phyloP scores from a whole-genome alignment of 768 basidiomycete genomes.

The Pleurotus tuoliensis region DNA sequence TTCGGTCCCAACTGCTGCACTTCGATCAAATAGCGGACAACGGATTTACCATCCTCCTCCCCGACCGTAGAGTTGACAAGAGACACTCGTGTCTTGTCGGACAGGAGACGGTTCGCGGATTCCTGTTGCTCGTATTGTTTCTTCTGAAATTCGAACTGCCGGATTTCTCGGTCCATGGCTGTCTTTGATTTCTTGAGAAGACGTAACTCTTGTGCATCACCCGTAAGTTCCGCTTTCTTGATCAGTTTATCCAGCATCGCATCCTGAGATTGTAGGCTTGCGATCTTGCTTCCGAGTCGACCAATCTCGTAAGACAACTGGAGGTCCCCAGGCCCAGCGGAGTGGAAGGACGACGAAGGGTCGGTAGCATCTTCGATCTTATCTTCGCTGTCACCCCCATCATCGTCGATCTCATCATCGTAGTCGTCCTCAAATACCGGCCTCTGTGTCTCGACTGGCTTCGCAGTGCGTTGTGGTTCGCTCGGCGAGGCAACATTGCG shows the following conservation, averaged over 20 bases:
- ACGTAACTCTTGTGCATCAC: conserved; percentile 80
- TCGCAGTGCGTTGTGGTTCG: conserved; percentile 7
- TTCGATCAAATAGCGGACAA: conserved; percentile 89
- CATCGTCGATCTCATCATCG: conserved; percentile 42
- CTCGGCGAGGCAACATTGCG: neutral
- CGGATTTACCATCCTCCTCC: conserved; percentile 84
- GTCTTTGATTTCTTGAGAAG: conserved; percentile 80
- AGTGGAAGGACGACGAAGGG: conserved; percentile 54
- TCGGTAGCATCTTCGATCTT: conserved; percentile 37
- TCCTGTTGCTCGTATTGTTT: conserved; percentile 94
- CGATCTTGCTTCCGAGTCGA: conserved; percentile 71
- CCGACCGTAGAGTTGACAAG: conserved; percentile 82
- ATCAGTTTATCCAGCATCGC: conserved; percentile 82
- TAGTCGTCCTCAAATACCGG: conserved; percentile 42
- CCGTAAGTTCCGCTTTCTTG: conserved; percentile 92
- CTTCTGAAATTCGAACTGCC: conserved; percentile 86
- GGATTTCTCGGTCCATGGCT: conserved; percentile 75
- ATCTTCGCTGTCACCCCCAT: conserved; percentile 38
- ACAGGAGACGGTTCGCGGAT: conserved; percentile 80
- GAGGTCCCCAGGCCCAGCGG: conserved; percentile 86
- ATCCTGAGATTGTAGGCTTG: conserved; percentile 76
- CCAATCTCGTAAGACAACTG: conserved; percentile 85
- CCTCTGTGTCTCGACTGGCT: conserved; percentile 21
- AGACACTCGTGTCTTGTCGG: conserved; percentile 78
- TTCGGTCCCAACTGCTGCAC: conserved; percentile 84